Conservation (phyloP, 306 rosid species). For the Cicer judaicum region DNA sequence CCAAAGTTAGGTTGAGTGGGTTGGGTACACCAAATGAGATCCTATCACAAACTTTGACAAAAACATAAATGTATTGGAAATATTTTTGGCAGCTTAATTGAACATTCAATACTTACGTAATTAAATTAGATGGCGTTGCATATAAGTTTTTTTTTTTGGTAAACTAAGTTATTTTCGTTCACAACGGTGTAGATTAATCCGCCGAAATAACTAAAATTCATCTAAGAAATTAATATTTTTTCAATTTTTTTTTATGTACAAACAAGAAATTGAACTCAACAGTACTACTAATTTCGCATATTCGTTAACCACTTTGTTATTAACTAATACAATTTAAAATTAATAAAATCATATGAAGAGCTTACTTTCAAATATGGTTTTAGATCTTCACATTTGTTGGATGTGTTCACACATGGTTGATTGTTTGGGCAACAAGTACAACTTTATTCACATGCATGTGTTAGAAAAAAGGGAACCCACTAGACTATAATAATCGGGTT, state of each 20-base stretch:
- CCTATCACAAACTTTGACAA: background rate
- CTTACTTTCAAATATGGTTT: too few species aligned
- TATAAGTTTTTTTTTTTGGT: too few species aligned
- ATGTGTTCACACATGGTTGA: background rate
- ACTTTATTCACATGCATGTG: constrained; percentile 37
- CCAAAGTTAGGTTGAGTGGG: background rate
- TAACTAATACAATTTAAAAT: too few species aligned
- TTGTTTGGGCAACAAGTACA: constrained; percentile 13
- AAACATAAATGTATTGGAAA: background rate
- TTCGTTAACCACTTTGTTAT: too few species aligned
- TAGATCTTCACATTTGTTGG: background rate
- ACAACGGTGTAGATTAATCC: too few species aligned
- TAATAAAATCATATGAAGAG: too few species aligned
- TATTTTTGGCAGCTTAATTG: background rate
- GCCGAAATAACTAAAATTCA: too few species aligned
- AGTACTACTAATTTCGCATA: too few species aligned
- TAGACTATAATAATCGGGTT: background rate
- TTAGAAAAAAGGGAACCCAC: constrained; percentile 21
- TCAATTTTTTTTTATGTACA: too few species aligned
- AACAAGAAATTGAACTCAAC: too few species aligned
- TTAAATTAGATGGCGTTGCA: background rate
- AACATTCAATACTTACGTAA: background rate
- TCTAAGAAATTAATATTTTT: too few species aligned
- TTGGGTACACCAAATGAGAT: background rate
- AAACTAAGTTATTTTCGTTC: too few species aligned